Evolutionary conservation across 2,329 filamentous ascomycete genomes (phyloP).

Genomic region (Lasiodiplodia sp.): DNA sequence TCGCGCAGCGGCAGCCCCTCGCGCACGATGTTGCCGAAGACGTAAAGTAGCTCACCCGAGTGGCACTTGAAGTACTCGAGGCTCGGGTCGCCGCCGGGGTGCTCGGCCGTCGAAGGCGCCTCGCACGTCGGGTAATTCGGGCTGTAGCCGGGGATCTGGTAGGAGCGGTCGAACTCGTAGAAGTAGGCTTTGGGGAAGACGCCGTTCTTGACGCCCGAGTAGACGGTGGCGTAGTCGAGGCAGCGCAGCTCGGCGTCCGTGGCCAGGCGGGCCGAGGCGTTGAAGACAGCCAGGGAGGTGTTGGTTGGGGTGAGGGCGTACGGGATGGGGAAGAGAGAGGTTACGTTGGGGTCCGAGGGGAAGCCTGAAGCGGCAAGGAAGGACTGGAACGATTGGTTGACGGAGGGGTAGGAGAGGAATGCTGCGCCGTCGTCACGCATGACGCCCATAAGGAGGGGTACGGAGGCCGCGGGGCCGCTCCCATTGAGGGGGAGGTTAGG

Average conservation of each 20-base stretch:
- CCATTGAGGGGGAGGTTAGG: constrained; percentile 36
- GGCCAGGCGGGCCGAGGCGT: constrained; percentile 40
- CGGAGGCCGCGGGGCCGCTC: constrained; percentile 31
- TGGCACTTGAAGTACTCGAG: constrained; percentile 40
- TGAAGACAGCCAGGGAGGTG: constrained; percentile 44
- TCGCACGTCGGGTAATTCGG: constrained; percentile 46
- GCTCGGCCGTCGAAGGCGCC: constrained; percentile 35
- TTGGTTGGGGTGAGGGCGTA: constrained; percentile 36
- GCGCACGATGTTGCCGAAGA: constrained; percentile 44
- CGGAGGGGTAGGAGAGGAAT: constrained; percentile 40
- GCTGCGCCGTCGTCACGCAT: constrained; percentile 44
- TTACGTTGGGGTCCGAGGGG: constrained; percentile 29
- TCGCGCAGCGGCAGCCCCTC: constrained; percentile 43
- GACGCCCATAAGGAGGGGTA: constrained; percentile 39
- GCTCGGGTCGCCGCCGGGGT: constrained; percentile 40
- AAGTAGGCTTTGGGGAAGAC: constrained; percentile 38
- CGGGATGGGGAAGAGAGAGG: constrained; percentile 35
- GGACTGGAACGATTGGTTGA: constrained; percentile 34
- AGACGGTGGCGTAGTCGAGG: constrained; percentile 40
- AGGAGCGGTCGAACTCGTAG: constrained; percentile 45
- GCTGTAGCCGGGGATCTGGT: constrained; percentile 38
- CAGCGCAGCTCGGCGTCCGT: constrained; percentile 44
- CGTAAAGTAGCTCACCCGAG: constrained; percentile 42
- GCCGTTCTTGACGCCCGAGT: constrained; percentile 35
- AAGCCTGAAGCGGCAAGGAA: constrained; percentile 35